Evolutionary conservation across 1,284 basidiomycete species (phyloP).

Genomic region (Malassezia brasiliensis): DNA sequence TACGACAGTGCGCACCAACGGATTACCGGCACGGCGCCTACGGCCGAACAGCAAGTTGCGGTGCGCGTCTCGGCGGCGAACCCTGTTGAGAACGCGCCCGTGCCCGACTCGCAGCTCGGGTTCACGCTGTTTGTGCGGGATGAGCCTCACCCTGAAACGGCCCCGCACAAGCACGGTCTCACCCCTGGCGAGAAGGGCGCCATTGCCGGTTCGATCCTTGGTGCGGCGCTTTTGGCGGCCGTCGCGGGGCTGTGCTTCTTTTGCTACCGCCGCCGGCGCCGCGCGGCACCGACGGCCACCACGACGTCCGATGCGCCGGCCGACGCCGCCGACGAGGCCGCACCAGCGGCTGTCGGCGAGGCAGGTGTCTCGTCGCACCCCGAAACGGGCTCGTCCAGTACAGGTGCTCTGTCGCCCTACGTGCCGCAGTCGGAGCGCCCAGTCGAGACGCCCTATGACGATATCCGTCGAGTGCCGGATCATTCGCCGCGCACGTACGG

Average conservation of each 20-base stretch:
- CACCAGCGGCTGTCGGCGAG: neutral
- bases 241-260: neutral
- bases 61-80: slow-evolving; percentile 3
- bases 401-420: neutral
- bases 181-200: slow-evolving; percentile 10
- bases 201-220: slow-evolving; percentile 14
- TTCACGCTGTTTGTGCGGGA: slow-evolving; percentile 8
- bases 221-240: slow-evolving; percentile 7
- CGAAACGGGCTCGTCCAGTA: neutral
- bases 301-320: neutral
- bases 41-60: neutral
- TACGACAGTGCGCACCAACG: slow-evolving; percentile 1
- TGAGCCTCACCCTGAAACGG: neutral
- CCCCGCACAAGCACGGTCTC: neutral
- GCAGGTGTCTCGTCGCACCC: neutral
- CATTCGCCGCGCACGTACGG: neutral
- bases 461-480: neutral
- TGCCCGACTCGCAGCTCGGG: neutral
- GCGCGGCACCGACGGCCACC: neutral
- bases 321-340: neutral
- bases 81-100: neutral
- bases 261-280: neutral
- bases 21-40: slow-evolving; percentile 7
- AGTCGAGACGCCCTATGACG: neutral
- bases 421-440: neutral